Percentiles rank a stretch among this genome's conserved stretches.
Conservation (phyloP, 768 basidiomycete genomes). For the Rhizopogon vinicolor region DNA sequence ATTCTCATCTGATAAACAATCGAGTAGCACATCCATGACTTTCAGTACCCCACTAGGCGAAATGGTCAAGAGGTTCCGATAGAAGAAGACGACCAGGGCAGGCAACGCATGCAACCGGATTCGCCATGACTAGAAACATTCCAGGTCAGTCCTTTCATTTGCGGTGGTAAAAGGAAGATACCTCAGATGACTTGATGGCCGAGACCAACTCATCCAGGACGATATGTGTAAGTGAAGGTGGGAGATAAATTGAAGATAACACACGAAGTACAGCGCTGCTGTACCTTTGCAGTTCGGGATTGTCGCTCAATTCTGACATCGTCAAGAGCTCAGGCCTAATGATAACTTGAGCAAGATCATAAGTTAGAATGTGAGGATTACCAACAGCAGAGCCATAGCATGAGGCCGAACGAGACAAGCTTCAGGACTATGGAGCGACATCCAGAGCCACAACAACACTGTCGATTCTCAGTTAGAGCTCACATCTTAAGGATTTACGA, state of each 20-base stretch:
- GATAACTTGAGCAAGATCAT: not conserved
- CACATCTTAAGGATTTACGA: not conserved
- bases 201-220: slow-evolving; percentile 58
- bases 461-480: slow-evolving; percentile 15
- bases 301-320: slow-evolving; percentile 89
- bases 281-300: slow-evolving; percentile 74
- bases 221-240: slow-evolving; percentile 56
- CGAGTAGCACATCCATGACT: slow-evolving; percentile 79
- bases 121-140: slow-evolving; percentile 69
- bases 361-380: slow-evolving; percentile 9
- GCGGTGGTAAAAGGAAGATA: slow-evolving; percentile 27
- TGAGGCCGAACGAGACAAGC: slow-evolving; percentile 77
- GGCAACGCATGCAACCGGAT: slow-evolving; percentile 85
- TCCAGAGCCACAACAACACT: slow-evolving; percentile 82
- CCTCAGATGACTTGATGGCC: slow-evolving; percentile 76
- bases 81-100: slow-evolving; percentile 87
- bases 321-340: slow-evolving; percentile 80
- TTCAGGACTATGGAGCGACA: slow-evolving; percentile 68
- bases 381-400: slow-evolving; percentile 71
- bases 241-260: slow-evolving; percentile 76
- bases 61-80: slow-evolving; percentile 79
- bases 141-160: slow-evolving; percentile 8
- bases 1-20: slow-evolving; percentile 85
- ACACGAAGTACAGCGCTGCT: slow-evolving; percentile 79
- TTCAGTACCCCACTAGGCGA: slow-evolving; percentile 60